phyloP scores from a whole-genome alignment of 768 basidiomycete genomes.

The Artomyces pyxidatus region DNA sequence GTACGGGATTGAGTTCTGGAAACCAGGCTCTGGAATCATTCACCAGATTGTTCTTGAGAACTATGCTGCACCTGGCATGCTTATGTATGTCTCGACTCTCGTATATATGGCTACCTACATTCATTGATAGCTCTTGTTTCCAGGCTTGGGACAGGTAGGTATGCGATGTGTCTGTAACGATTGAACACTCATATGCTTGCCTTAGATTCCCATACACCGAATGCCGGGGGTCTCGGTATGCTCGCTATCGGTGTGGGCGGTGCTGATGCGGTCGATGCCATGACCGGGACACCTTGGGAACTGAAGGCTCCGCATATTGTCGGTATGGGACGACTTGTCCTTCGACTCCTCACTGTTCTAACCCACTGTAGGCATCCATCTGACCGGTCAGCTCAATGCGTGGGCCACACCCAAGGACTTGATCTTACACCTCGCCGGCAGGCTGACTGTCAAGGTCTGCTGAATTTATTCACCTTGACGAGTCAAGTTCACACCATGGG shows the following conservation, averaged over 20 bases:
- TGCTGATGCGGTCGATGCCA: slow-evolving; percentile 95
- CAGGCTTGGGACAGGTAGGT: slow-evolving; percentile 76
- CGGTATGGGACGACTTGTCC: slow-evolving; percentile 36
- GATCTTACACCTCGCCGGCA: slow-evolving; percentile 90
- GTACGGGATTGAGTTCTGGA: slow-evolving; percentile 97
- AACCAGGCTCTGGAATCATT: slow-evolving; percentile 89
- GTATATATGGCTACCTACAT: slow-evolving; percentile 3
- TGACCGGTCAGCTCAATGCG: slow-evolving; percentile 79
- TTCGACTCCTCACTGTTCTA: not conserved
- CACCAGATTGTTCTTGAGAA: slow-evolving; percentile 98
- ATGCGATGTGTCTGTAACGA: not conserved
- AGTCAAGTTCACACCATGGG: not conserved
- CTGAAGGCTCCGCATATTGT: slow-evolving; percentile 83
- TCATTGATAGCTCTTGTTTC: slow-evolving; percentile 7
- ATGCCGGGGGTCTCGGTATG: slow-evolving; percentile 94
- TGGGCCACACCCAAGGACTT: slow-evolving; percentile 97
- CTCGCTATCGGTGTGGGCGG: slow-evolving; percentile 99
- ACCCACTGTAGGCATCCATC: slow-evolving; percentile 57
- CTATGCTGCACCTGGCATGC: slow-evolving; percentile 91
- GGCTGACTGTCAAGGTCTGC: slow-evolving; percentile 85
- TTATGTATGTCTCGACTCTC: slow-evolving; percentile 50
- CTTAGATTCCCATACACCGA: slow-evolving; percentile 95
- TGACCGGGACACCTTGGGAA: slow-evolving; percentile 98
- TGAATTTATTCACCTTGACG: slow-evolving; percentile 9
- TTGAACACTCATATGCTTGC: not conserved